Conservation (phyloP, 1,139 yeast species). For the Candida neerlandica region DNA sequence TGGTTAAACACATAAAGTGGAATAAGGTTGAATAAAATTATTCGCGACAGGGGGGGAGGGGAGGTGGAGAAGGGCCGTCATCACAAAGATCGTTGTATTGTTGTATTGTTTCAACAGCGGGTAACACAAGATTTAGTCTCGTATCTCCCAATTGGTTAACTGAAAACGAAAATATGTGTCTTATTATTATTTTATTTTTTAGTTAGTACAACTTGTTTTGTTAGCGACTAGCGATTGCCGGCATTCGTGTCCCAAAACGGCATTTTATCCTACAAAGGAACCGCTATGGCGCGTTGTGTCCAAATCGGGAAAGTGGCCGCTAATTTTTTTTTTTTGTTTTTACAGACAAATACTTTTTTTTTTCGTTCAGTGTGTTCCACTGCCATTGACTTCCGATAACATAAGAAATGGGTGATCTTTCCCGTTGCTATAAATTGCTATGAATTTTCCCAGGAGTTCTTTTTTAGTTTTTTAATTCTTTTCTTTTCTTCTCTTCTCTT, state of each 20-base stretch:
- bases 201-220: too few species aligned
- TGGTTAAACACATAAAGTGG: too few species aligned
- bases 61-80: too few species aligned
- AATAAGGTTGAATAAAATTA: too few species aligned
- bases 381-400: background rate
- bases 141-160: too few species aligned
- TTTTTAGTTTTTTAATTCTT: background rate
- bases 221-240: too few species aligned
- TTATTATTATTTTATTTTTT: too few species aligned
- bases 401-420: background rate
- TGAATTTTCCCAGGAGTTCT: background rate
- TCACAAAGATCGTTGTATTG: too few species aligned
- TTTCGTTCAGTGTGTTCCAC: background rate
- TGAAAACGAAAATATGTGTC: background rate
- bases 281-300: background rate
- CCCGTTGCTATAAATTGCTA: constrained; percentile 3
- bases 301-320: constrained; percentile 1
- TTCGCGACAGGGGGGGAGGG: too few species aligned
- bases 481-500: background rate
- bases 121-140: too few species aligned
- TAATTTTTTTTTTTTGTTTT: constrained; percentile 2
- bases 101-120: too few species aligned
- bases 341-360: background rate
- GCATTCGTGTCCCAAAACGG: background rate
- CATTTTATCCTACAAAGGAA: background rate